Evolutionary conservation across 2,329 filamentous ascomycete species (phyloP).

Genomic region (Penicillium digitatum): DNA sequence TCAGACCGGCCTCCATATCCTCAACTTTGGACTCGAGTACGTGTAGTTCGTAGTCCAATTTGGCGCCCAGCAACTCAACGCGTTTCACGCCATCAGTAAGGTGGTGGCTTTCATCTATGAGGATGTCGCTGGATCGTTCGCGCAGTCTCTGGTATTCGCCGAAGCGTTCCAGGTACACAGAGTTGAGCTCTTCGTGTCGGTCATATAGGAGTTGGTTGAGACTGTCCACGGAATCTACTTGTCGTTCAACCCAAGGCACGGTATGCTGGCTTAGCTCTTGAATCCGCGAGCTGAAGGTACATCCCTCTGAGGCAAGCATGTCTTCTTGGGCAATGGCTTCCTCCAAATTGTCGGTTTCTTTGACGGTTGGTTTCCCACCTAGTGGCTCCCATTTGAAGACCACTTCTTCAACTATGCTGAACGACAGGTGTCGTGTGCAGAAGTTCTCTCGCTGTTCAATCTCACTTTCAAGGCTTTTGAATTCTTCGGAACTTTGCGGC

Average conservation of each 20-base stretch:
- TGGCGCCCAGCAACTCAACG: conserved; percentile 74
- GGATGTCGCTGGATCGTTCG: conserved; percentile 62
- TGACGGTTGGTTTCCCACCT: conserved; percentile 21
- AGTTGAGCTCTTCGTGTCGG: conserved; percentile 63
- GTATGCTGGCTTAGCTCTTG: conserved; percentile 36
- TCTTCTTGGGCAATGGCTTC: conserved; percentile 40
- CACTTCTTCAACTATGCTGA: conserved; percentile 47
- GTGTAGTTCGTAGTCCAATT: conserved; percentile 87
- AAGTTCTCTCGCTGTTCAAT: conserved; percentile 25
- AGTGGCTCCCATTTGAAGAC: conserved; percentile 38
- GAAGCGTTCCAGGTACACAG: conserved; percentile 65
- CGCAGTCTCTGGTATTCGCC: conserved; percentile 66
- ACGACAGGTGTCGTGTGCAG: conserved; percentile 45
- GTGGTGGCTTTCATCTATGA: conserved; percentile 64
- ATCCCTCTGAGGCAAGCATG: conserved; percentile 36
- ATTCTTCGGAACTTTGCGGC: conserved; percentile 36
- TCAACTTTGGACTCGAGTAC: conserved; percentile 73
- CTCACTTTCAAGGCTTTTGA: conserved; percentile 19
- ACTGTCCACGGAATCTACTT: conserved; percentile 47
- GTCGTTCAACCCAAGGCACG: conserved; percentile 43
- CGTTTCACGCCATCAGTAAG: conserved; percentile 71
- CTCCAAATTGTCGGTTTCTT: conserved; percentile 41
- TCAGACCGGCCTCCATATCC: conserved; percentile 80
- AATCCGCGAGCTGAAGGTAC: conserved; percentile 36
- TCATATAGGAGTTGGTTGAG: conserved; percentile 61